Base-by-base conservation (phyloP, 306 rosid genomes). In the Vachellia pachyceras region DNA sequence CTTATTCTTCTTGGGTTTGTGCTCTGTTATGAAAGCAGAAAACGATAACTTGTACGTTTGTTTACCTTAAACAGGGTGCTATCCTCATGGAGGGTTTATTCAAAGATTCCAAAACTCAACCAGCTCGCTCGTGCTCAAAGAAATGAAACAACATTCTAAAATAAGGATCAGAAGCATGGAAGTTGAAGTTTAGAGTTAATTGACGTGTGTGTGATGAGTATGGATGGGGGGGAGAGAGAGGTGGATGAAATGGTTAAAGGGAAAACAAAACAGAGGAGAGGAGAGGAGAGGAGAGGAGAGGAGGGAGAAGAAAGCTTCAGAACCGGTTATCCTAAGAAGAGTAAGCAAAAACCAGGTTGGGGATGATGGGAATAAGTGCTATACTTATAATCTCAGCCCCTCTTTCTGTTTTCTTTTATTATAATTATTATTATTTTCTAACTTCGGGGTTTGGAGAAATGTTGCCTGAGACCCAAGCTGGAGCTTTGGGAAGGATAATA, bases 361-460 rank as follows among this genome's bases (percentile, higher is more conserved):
- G 45, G 78, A 78, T 77, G 83, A 81, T 81, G 84, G 88, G 89
- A 86, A 83, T 76, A 61, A 77, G 49, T 73, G 81, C 92, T 84
- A 85, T 91, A 90, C 90, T 90, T 94, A 92, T 94, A 89, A 87
- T 85, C 65, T 67, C 50, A 64, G 17, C 42, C 33, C 25, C 77
- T 64, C 9, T 77, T 67, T 0, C 17, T 1, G 18, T 47, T 57
- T 45, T 1, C 6, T 3, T 41, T 2, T 55, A 20, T 7, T 57
- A 1, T 77, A 5, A 25, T 23, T 5, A 11, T 60, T 20, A 4
- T 60, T 29, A 12, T 29, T 61, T 61, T 61, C 39, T 4, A 25
- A 25, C 15, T 29, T 60, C 25, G 17, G 18, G 3, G 17, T 29
- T 29, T 29, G 33, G 33, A 29, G 33, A 29, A 50, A 60, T 20